These are phyloP conservation scores for Sporothrix pseudoabietina DNA, from an alignment of 2,329 filamentous ascomycete genomes.

Conservation along the genomic window DNA sequence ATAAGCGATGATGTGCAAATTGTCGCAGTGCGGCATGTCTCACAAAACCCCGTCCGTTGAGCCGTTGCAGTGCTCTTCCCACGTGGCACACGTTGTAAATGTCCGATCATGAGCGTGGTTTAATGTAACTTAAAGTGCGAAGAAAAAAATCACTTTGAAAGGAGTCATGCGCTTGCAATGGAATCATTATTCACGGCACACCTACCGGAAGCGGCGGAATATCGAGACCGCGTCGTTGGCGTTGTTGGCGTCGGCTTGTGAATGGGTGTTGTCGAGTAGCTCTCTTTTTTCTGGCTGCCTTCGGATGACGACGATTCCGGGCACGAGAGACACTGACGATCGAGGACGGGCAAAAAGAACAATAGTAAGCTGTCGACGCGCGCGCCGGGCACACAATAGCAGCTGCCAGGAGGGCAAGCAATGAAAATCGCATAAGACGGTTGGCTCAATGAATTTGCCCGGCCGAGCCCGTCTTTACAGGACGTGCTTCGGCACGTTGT, in stretches of 20 bases:
- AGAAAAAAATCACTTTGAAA: background rate
- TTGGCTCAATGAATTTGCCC: background rate
- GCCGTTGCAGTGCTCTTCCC: background rate
- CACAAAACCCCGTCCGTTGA: background rate
- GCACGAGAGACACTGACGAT: background rate
- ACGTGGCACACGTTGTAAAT: constrained; percentile 18
- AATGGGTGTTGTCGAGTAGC: background rate
- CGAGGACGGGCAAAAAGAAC: background rate
- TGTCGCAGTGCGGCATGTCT: background rate
- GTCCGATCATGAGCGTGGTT: background rate
- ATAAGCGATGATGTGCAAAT: background rate
- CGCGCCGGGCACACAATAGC: background rate
- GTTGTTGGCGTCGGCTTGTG: background rate
- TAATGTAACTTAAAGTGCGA: no score
- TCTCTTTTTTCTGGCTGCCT: background rate
- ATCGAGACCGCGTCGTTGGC: background rate
- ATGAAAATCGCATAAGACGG: constrained; percentile 4
- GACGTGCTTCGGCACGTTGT: background rate
- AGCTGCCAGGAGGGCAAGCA: background rate
- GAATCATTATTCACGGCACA: background rate
- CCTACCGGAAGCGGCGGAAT: background rate
- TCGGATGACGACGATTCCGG: constrained; percentile 18
- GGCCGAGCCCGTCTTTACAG: background rate
- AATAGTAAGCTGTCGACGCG: background rate
- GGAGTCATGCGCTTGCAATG: background rate